These are phyloP conservation scores for Terfezia claveryi DNA, from an alignment of 495 filamentous ascomycete genomes.

Conservation along the genomic window DNA sequence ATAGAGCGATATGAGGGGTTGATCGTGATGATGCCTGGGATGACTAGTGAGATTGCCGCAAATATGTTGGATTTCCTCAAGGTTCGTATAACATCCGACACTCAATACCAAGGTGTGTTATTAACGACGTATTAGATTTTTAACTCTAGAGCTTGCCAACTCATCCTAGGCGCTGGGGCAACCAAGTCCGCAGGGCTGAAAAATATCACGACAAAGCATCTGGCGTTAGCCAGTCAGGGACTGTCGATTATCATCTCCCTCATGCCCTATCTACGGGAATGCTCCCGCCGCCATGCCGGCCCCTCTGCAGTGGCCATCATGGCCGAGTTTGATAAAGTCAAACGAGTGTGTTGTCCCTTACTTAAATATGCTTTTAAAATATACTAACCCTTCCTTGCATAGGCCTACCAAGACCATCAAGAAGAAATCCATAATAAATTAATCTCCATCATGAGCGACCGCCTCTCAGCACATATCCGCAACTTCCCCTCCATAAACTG, in stretches of 20 bases:
- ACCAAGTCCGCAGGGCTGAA: conserved; percentile 77
- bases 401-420: conserved; percentile 73
- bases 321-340: conserved; percentile 51
- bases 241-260: conserved; percentile 69
- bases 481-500: conserved; percentile 58
- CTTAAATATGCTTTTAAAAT: not conserved
- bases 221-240: conserved; percentile 78
- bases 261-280: conserved; percentile 79
- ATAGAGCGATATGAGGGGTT: conserved; percentile 66
- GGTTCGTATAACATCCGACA: not conserved
- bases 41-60: conserved; percentile 61
- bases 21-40: conserved; percentile 61
- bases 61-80: conserved; percentile 34
- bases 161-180: conserved; percentile 86
- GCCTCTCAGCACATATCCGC: conserved; percentile 47
- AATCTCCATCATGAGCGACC: conserved; percentile 79
- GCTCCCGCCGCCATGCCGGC: conserved; percentile 52
- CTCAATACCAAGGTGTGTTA: conserved; percentile 18
- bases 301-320: conserved; percentile 39
- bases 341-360: conserved; percentile 24
- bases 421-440: conserved; percentile 84
- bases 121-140: conserved; percentile 49
- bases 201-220: conserved; percentile 90
- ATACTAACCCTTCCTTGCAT: not conserved
- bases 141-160: conserved; percentile 79